Evolutionary conservation across 352 stramenopile genomes (phyloP).

Genomic region (Phytophthora citricola): DNA sequence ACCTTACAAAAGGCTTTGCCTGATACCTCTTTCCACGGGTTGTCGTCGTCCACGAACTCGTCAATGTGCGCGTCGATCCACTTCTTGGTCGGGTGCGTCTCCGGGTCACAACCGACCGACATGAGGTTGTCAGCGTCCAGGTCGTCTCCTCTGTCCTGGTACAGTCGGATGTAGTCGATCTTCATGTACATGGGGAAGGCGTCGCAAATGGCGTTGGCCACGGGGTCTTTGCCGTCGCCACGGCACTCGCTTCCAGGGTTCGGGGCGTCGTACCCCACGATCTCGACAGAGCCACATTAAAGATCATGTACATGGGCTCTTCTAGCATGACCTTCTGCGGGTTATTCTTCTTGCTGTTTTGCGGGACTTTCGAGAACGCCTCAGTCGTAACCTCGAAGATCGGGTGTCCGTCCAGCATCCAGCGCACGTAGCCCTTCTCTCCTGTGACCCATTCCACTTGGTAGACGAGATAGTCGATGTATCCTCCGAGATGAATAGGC

Average conservation of each 20-base stretch:
- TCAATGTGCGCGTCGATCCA: conserved; percentile 78
- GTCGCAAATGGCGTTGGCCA: conserved; percentile 75
- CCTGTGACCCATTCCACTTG: conserved; percentile 70
- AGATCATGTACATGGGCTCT: conserved; percentile 74
- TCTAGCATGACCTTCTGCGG: conserved; percentile 64
- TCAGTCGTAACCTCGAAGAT: conserved; percentile 68
- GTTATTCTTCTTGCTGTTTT: conserved; percentile 51
- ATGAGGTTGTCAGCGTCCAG: conserved; percentile 55
- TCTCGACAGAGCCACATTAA: conserved; percentile 63
- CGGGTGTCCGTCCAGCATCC: conserved; percentile 54
- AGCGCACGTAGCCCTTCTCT: conserved; percentile 58
- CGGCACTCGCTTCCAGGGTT: conserved; percentile 51
- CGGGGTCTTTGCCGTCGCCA: conserved; percentile 52
- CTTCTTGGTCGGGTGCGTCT: conserved; percentile 65
- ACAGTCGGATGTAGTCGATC: conserved; percentile 89
- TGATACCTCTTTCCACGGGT: conserved; percentile 47
- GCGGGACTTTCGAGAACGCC: conserved; percentile 49
- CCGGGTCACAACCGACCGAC: conserved; percentile 64
- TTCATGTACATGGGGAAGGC: conserved; percentile 87
- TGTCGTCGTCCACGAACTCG: conserved; percentile 67
- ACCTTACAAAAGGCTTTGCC: conserved; percentile 48
- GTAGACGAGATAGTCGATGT: conserved; percentile 59
- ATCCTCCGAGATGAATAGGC: conserved; percentile 60
- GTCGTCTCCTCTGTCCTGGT: conserved; percentile 53
- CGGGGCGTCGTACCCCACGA: conserved; percentile 53